Base-by-base conservation (phyloP, 345 rosid genomes). In the Xanthoceras sorbifolium region DNA sequence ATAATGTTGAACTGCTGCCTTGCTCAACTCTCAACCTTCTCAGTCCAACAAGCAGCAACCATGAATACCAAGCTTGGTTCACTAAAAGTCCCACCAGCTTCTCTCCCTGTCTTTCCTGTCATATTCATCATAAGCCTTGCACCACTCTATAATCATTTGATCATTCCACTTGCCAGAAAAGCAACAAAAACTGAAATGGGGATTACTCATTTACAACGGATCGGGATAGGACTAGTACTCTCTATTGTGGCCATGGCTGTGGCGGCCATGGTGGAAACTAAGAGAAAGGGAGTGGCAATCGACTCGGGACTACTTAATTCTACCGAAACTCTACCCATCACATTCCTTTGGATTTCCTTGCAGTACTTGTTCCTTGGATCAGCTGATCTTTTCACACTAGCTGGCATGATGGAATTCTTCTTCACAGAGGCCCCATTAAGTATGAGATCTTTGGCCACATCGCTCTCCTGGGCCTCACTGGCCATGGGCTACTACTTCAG, bases 321-420 rank as follows among this genome's bases (percentile, higher is more conserved):
- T 4, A 11, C 83, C 9, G 70, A 85, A 44, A 89, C 97, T n/a
- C 87, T 94, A 46, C 98, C 96, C 18, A 86, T 91, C 72, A 87
- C 98, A 23, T 94, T 93, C 88, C 87, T 94, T 11, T 93, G 99
- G 99, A 77, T 94, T 22, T 92, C 97, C 31, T 69, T 91, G 77
- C 99, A 93, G 75, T 93, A 91, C 78, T 74, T 94, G 85, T 91
- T 94, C 83, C 94, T 94, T 17, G 97, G 99, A 75, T 93, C 99
- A n/a, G 99, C 98, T 9, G 99, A 94, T 81, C 89, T 94, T 38
- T 93, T 94, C 88, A 90, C 92, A 14, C 82, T 93, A 73, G 96
- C 98, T 0, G 99, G 97, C 22, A 88, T 89, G 98, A 88, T 94
- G 97, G 98, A 94, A 31, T 89, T 93, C 81, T 91, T 93, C 90